Evolutionary conservation across 129 eudicot genomes (phyloP), one percentile per base, ranked within the genome.

Genomic region (Ambrosia trifida): DNA sequence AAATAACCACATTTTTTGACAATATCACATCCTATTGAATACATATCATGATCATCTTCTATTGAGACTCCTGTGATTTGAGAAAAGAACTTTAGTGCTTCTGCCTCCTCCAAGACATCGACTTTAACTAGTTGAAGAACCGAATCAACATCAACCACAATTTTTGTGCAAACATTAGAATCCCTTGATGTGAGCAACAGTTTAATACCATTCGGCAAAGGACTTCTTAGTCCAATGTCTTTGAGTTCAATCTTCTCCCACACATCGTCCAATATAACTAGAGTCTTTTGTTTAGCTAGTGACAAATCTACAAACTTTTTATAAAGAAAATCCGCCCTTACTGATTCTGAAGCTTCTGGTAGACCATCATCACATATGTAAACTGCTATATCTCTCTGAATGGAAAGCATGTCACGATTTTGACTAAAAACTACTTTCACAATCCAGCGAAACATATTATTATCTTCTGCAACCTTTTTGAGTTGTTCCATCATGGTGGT

Each of bases 401-500:
- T 3, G 5, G 36, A 32, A 32, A 9, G 3, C 19, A 19, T 31
- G 60, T 32, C 44, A 5, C 18, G 36, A 5, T 44, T 36, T 31
- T 41, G 8, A 38, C 77, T 62, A 32, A 73, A 3, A 46, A 11
- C 77, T 28, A 46, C 69, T 38, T 62, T 61, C 24, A 47, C 77
- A 12, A 61, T 13, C 17, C 8, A 61, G 0, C 47, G n/a, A 61
- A 73, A 73, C 51, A 61, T 61, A 3, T 11, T 33, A 28, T 49
- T 62, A 3, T 32, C 51, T 32, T 47, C 2, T 2, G 3, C 61
- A 47, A 10, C 9, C 62, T 32, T 33, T 61, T 1, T 18, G 70
- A 73, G 20, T 73, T 61, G 77, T 61, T 61, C 62, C 77, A 73
- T 73, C 77, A 73, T 61, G 0, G 77, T 73, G 69, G 77, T 70